Evolutionary conservation across 2,329 filamentous ascomycete genomes (phyloP), one percentile per base, ranked within the genome.

Genomic region (Magnaporthiopsis poae): DNA sequence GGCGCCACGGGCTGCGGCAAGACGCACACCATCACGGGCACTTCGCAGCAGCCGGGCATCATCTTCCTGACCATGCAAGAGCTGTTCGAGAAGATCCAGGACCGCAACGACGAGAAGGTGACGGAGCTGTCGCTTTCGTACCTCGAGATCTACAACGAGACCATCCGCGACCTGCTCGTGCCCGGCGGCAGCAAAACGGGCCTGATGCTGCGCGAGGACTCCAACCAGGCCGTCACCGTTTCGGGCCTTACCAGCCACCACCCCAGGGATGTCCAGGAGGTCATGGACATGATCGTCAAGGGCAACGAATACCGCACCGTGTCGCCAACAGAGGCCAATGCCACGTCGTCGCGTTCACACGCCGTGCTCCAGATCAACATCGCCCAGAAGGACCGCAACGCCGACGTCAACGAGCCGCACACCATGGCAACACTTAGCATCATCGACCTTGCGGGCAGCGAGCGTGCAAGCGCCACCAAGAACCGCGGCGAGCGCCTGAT

Each of bases 11-110:
- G 95, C 59, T 99, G 95, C 77, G 95, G 95, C 77, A 99, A 99
- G 80, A 99, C 95, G 31, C 95, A 99, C 77, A 99, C 95, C 12
- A 99, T 99, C 73, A 92, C 89, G 3, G 95, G 95, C 71, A 97
- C 94, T 0, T 80, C 92, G 1, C 90, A 96, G 75, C 90, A 96
- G 74, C 95, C 95, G 0, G 95, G 95, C 67, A 98, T 99, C 73
- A 99, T 99, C 75, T 99, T 98, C 79, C 80, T 99, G 72, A 98
- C 95, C 0, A 99, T 99, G 93, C 94, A 98, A 77, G 95, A 99
- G 78, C 82, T 99, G 31, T 99, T 99, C 74, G 95, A 99, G 79
- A 91, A 94, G 77, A 96, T 99, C 71, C 81, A 83, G n/a, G 95
- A 98, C 67, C 80, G 91, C 66, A 89, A 88, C 69, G 87, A 90